A percentile compares a stretch with the other conserved stretches of the same genome.
Evolutionary conservation across 2,329 filamentous ascomycete genomes (phyloP).

Genomic region (Beauveria sp.): DNA sequence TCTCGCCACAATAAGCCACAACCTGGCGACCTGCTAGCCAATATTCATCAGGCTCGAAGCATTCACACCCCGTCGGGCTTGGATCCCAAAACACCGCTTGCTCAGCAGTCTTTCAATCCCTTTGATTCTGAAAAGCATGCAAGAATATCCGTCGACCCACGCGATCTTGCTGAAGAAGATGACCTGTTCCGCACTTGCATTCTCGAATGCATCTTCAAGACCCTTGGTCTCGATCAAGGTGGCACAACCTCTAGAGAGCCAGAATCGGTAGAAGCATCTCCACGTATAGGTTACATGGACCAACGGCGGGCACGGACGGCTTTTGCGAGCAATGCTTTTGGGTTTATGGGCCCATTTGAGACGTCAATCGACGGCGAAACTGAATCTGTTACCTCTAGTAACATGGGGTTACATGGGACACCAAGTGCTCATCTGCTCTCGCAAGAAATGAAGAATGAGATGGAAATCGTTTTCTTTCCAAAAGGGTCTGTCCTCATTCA

Average conservation of each 20-base stretch:
- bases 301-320: slow-evolving; percentile 70
- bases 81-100: slow-evolving; percentile 36
- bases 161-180: slow-evolving; percentile 83
- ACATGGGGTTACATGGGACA: slow-evolving; percentile 51
- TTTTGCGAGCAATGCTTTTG: slow-evolving; percentile 70
- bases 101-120: slow-evolving; percentile 46
- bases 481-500: slow-evolving; percentile 92
- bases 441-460: slow-evolving; percentile 80
- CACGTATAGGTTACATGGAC: slow-evolving; percentile 76
- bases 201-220: slow-evolving; percentile 90
- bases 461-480: slow-evolving; percentile 96
- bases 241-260: slow-evolving; percentile 58
- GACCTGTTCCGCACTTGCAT: slow-evolving; percentile 83
- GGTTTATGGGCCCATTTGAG: slow-evolving; percentile 81
- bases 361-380: slow-evolving; percentile 69
- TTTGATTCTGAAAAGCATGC: slow-evolving; percentile 45
- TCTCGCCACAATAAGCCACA: slow-evolving; percentile 45
- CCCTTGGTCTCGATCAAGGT: slow-evolving; percentile 70
- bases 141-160: slow-evolving; percentile 52
- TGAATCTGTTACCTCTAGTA: slow-evolving; percentile 73
- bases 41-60: slow-evolving; percentile 62
- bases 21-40: slow-evolving; percentile 73
- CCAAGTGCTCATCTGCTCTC: slow-evolving; percentile 59
- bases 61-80: slow-evolving; percentile 34
- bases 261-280: slow-evolving; percentile 77